Base-by-base conservation (phyloP, 371 early-diverging fungal genomes). In the Rhizopus delemar region DNA sequence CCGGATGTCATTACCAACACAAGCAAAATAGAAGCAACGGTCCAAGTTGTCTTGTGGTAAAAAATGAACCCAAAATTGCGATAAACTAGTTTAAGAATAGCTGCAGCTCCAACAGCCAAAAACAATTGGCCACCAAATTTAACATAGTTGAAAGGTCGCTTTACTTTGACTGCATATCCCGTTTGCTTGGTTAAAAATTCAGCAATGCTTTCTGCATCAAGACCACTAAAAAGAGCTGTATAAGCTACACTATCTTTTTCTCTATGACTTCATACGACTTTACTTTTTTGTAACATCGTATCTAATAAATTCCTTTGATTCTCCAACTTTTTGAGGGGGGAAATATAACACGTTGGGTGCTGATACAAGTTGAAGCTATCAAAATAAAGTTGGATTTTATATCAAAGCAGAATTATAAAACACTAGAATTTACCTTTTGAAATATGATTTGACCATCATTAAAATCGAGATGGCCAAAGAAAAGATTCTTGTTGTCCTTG, bases 1-100 rank as follows among this genome's bases (percentile, higher is more conserved):
- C 93, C 95, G 13, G 89, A 87, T 36, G 83, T 90, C 86, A 93
- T 89, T 50, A 85, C 64, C 32, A 91, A 70, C 46, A 89, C 86
- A n/a, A 77, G 73, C 31, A 84, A 61, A 59, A 87, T 62, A 28
- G 84, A 80, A 31, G 82, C 12, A 22, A 73, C 62, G 15, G 81
- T 77, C 89, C 89, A 89, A 0, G 86, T 63, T 56, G 80, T 77
- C 64, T 82, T 86, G 73, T 81, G 82, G 33, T 63, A 56, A 2
- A 89, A 52, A 13, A 88, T 62, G 45, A 73, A 78, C 34, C 77
- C 66, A 15, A 86, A 72, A 53, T 84, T 75, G 15, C 63, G 70
- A 48, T 73, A 77, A 3, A 84, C 12, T 3, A 82, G 38, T 34
- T 79, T 77, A 43, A 73, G 56, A 9, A 71, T 31, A 3, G 80